Evolutionary conservation across 768 basidiomycete species (phyloP).

Genomic region (Lenzites betulinus): DNA sequence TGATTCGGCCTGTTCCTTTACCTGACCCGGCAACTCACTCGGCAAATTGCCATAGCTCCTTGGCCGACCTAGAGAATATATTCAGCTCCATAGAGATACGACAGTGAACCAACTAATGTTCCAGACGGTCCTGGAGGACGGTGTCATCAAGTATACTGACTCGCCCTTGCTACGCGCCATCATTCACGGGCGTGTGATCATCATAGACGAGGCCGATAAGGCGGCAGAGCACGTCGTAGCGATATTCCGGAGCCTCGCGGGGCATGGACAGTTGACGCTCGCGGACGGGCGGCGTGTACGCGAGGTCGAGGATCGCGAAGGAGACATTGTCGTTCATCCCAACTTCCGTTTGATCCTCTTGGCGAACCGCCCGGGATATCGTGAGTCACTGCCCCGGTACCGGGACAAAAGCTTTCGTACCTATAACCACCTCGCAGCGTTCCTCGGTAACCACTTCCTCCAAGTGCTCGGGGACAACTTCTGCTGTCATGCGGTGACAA

Average conservation of each 20-base stretch:
- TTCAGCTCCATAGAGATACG: slow-evolving; percentile 70
- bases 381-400: slow-evolving; percentile 45
- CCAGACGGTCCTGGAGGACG: slow-evolving; percentile 59
- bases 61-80: slow-evolving; percentile 64
- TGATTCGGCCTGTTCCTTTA: background rate
- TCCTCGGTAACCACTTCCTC: slow-evolving; percentile 73
- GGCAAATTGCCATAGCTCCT: slow-evolving; percentile 46
- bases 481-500: slow-evolving; percentile 62
- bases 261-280: slow-evolving; percentile 63
- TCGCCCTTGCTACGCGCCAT: slow-evolving; percentile 69
- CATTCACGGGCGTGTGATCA: slow-evolving; percentile 59
- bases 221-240: slow-evolving; percentile 74
- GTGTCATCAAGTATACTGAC: slow-evolving; percentile 60
- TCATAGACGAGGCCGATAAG: slow-evolving; percentile 75
- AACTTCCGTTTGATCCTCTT: slow-evolving; percentile 64
- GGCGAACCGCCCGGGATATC: slow-evolving; percentile 71
- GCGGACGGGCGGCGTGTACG: slow-evolving; percentile 64
- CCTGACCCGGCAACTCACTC: background rate
- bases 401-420: no score
- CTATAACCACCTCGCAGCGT: slow-evolving; percentile 47
- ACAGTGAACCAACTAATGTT: slow-evolving; percentile 75
- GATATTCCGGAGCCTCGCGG: slow-evolving; percentile 68
- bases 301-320: slow-evolving; percentile 44
- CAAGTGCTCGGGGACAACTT: slow-evolving; percentile 74
- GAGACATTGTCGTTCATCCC: slow-evolving; percentile 62